A percentile compares a stretch with the other conserved stretches of the same genome.
Evolutionary conservation across 2,329 filamentous ascomycete species (phyloP).

Genomic region (Rutstroemia sp.): DNA sequence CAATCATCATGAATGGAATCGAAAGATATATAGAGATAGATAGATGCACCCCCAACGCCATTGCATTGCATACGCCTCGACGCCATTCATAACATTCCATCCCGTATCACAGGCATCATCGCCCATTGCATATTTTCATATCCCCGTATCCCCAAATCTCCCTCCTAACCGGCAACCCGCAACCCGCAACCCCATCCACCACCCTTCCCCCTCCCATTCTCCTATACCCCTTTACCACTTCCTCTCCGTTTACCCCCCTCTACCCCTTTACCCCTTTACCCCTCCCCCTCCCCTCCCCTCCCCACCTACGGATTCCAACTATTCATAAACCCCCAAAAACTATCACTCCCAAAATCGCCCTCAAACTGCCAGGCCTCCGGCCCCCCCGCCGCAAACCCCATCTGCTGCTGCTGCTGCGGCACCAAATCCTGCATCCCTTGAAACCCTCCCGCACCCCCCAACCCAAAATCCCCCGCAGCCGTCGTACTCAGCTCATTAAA

Average conservation of each 20-base stretch:
- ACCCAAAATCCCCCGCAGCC: constrained; percentile 4
- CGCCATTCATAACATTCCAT: too few relatives aligned
- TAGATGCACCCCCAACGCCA: too few relatives aligned
- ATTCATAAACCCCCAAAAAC: constrained; percentile 50
- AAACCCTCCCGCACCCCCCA: neutral
- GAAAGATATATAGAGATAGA: too few relatives aligned
- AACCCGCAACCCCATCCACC: neutral
- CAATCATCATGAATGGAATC: too few relatives aligned
- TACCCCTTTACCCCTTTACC: neutral
- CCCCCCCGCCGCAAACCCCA: neutral
- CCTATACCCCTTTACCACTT: neutral
- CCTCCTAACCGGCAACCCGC: neutral
- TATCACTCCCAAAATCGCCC: constrained; percentile 47
- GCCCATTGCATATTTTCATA: neutral
- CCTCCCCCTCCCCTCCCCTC: neutral
- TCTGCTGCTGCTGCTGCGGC: constrained; percentile 4
- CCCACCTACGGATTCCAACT: constrained; percentile 26
- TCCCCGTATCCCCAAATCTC: neutral
- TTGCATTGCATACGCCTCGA: too few relatives aligned
- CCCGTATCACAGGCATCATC: neutral
- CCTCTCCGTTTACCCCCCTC: too few relatives aligned
- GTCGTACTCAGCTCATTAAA: constrained; percentile 43
- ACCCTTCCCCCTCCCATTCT: neutral
- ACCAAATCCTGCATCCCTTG: neutral
- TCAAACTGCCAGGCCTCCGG: constrained; percentile 41